Base-by-base conservation (phyloP, 768 basidiomycete species). In the Collybiopsis confluens region DNA sequence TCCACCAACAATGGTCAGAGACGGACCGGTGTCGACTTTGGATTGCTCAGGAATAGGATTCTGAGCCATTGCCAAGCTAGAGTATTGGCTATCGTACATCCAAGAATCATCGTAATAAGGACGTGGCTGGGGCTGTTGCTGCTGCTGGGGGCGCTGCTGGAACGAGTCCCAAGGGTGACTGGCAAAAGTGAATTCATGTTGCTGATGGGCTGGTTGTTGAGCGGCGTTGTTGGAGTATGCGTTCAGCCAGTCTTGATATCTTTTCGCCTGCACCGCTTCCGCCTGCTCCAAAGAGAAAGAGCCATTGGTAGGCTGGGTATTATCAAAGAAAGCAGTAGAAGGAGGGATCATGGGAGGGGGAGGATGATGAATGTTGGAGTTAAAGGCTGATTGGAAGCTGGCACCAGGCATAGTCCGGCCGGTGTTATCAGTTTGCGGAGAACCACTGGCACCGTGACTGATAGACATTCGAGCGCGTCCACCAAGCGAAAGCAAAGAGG, bases 381-480 rank as follows among this genome's bases (percentile, higher is more conserved):
- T 48, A 48, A 48, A 48, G 47, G 30, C 33, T 20, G 47, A 24
- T 13, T 37, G 30, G 6, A 37, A 30, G 45, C 30, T 45, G 44
- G 33, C 20, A 7, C 27, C 26, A 46, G 33, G 28, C 3, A 18
- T 30, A 46, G 20, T 46, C 33, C 45, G 27, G 24, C 47, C 47
- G 47, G 47, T 48, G 35, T 30, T 48, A 37, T 48, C 33, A 48
- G n/a, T 3, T 11, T 48, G 47, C 47, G 47, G 47, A 48, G 47
- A 48, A 48, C 47, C 47, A 35, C 30, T 13, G 30, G 5, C 6
- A 33, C 30, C 13, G 13, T 5, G 5, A 33, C 18, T 48, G 30
- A 48, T 23, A 48, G n/a, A 35, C n/a, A 48, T 48, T 48, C 10
- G 35, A 37, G 20, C n/a, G 35, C 47, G 37, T 48, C 20, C n/a